phyloP scores from a whole-genome alignment of 2,329 filamentous ascomycete genomes.

The Aspergillus luchuensis region DNA sequence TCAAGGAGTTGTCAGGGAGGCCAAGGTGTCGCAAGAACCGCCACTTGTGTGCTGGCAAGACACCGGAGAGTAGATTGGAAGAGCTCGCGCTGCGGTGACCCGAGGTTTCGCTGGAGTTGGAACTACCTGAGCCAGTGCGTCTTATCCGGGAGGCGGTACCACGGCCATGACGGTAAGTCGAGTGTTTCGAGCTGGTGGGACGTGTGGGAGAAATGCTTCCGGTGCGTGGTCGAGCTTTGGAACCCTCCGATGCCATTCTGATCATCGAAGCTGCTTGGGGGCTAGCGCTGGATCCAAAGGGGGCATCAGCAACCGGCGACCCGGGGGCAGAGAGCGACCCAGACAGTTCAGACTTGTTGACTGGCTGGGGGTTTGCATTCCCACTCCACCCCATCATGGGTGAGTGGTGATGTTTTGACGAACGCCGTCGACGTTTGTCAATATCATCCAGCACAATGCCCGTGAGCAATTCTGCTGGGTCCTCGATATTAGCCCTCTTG shows the following conservation, averaged over 20 bases:
- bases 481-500: slow-evolving; percentile 83
- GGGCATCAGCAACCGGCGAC: slow-evolving; percentile 57
- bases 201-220: slow-evolving; percentile 80
- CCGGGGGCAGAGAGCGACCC: slow-evolving; percentile 70
- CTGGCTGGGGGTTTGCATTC: slow-evolving; percentile 60
- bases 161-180: slow-evolving; percentile 64
- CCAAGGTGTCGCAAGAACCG: slow-evolving; percentile 90
- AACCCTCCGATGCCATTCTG: slow-evolving; percentile 59
- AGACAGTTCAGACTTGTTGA: slow-evolving; percentile 66
- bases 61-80: slow-evolving; percentile 72
- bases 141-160: slow-evolving; percentile 72
- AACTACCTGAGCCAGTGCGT: slow-evolving; percentile 89
- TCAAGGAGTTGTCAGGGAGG: slow-evolving; percentile 87
- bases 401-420: slow-evolving; percentile 80
- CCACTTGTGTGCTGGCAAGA: slow-evolving; percentile 87
- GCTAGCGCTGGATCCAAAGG: slow-evolving; percentile 52
- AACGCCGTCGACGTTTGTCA: slow-evolving; percentile 84
- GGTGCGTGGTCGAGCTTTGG: slow-evolving; percentile 50
- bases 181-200: slow-evolving; percentile 73
- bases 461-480: slow-evolving; percentile 85
- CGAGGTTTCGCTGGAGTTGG: slow-evolving; percentile 71
- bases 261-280: slow-evolving; percentile 52
- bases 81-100: slow-evolving; percentile 65
- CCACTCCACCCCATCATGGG: slow-evolving; percentile 69
- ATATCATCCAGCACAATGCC: slow-evolving; percentile 96